phyloP scores from a whole-genome alignment of 352 stramenopile species.

The Globisporangium paroecandrum region DNA sequence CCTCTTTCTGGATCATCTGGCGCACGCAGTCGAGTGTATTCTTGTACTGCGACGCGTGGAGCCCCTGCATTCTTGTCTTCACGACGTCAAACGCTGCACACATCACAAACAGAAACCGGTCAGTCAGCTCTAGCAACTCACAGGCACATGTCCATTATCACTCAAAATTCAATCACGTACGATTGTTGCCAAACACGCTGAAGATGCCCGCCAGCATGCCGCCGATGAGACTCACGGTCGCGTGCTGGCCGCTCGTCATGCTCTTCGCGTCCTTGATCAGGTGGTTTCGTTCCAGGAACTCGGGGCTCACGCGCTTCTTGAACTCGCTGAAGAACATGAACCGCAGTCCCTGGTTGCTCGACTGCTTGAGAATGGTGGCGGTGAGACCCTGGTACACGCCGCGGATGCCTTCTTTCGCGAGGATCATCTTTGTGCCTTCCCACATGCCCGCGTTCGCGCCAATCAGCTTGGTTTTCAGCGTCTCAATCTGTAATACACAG shows the following conservation, averaged over 20 bases:
- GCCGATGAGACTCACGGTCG: conserved; percentile 89
- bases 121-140: not conserved
- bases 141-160: not conserved
- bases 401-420: conserved; percentile 86
- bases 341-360: conserved; percentile 93
- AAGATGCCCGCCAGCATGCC: conserved; percentile 96
- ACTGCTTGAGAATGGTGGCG: conserved; percentile 94
- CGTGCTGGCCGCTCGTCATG: conserved; percentile 61
- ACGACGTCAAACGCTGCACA: conserved; percentile 83
- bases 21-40: conserved; percentile 81
- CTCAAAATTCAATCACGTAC: conserved; percentile 45
- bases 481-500: conserved; percentile 75
- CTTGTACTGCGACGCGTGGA: conserved; percentile 71
- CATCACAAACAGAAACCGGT: not conserved
- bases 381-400: conserved; percentile 93
- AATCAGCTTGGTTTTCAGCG: conserved; percentile 97
- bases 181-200: conserved; percentile 96
- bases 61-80: conserved; percentile 87
- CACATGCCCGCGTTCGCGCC: conserved; percentile 93
- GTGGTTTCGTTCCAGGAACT: conserved; percentile 43
- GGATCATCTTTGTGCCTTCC: conserved; percentile 89
- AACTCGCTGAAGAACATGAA: conserved; percentile 99
- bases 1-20: conserved; percentile 80
- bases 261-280: conserved; percentile 75
- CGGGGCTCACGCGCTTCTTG: conserved; percentile 67